Evolutionary conservation across 345 rosid species (phyloP), one percentile per base, ranked within the genome.

Genomic region (Eucalyptus pumila): DNA sequence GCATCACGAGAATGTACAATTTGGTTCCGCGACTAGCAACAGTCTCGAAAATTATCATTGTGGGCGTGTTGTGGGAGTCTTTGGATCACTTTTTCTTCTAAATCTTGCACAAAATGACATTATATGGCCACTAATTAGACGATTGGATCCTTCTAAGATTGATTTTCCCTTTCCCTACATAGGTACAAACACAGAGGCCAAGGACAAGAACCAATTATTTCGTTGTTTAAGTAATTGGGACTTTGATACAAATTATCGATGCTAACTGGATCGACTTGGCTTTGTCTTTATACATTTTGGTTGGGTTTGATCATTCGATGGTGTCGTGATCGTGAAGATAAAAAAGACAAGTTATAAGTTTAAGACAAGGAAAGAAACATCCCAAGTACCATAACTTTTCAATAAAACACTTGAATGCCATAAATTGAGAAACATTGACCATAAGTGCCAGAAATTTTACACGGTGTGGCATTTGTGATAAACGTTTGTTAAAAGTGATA

Each of bases 281-380:
- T 21, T 23, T 76, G 23, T 34, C 81, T 72, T 32, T 15, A 34
- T 9, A 6, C 24, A 69, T 34, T 69, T 69, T 69, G 80, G 44
- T 69, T 69, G 24, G 44, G 80, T 17, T 1, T 19, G 12, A 69
- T 9, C 6, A 9, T 42, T 34, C 0, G 3, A 23, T 76, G 85
- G 27, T 0, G 2, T 11, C 3, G 0, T 4, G 47, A 23, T 13
- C 21, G 5, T 23, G 15, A 40, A 76, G 85, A 24, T 40, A 76
- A 21, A 76, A 37, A 40, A 40, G 47, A 6, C 14, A 7, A 76
- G 15, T 26, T 24, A 21, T 76, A 76, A 65, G 76, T 65, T 65
- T 9, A n/a, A 65, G 76, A 8, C 2, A 14, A 65, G 10, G 21
- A 65, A 65, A 76, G 6, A 12, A 5, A 23, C 14, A 76, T 6